Conservation (phyloP, 2,329 filamentous ascomycete species). For the Nothomitra cinnamomea region DNA sequence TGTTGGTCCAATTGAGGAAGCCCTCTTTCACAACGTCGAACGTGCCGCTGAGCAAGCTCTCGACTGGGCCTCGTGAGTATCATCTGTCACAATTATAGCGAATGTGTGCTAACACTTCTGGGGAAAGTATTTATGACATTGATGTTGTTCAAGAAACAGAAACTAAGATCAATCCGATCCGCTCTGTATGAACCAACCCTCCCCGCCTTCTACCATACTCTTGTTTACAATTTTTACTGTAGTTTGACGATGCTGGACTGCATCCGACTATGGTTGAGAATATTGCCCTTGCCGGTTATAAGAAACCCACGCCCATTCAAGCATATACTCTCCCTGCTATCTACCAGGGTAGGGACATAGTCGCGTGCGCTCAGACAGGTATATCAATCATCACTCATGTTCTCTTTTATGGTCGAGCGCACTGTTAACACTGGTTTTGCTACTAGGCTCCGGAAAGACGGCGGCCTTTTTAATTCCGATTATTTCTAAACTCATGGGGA, state of each 20-base stretch:
- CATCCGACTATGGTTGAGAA: slow-evolving; percentile 75
- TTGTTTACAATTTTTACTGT: neutral
- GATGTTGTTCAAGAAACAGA: slow-evolving; percentile 40
- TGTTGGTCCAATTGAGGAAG: slow-evolving; percentile 50
- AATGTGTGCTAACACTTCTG: slow-evolving; percentile 20
- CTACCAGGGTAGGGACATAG: slow-evolving; percentile 58
- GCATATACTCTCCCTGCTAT: slow-evolving; percentile 71
- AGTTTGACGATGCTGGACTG: slow-evolving; percentile 62
- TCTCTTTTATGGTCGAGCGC: neutral
- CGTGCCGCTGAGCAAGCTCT: slow-evolving; percentile 43
- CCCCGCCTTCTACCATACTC: neutral
- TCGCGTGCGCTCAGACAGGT: slow-evolving; percentile 89
- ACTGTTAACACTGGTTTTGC: slow-evolving; percentile 2
- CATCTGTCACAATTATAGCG: slow-evolving; percentile 30
- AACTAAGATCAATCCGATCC: slow-evolving; percentile 32
- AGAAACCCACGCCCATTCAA: slow-evolving; percentile 69
- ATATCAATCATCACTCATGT: slow-evolving; percentile 11
- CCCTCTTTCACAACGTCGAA: slow-evolving; percentile 49
- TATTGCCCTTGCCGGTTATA: slow-evolving; percentile 54
- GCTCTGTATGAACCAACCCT: neutral
- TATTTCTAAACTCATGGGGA: slow-evolving; percentile 84
- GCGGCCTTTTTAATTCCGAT: slow-evolving; percentile 83
- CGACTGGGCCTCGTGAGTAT: slow-evolving; percentile 33
- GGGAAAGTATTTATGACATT: slow-evolving; percentile 34
- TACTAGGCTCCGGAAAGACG: slow-evolving; percentile 81